Percentiles rank a stretch among this genome's conserved stretches.
Conservation (phyloP, 164 flowering plant species). For the Tetracentron sinense region DNA sequence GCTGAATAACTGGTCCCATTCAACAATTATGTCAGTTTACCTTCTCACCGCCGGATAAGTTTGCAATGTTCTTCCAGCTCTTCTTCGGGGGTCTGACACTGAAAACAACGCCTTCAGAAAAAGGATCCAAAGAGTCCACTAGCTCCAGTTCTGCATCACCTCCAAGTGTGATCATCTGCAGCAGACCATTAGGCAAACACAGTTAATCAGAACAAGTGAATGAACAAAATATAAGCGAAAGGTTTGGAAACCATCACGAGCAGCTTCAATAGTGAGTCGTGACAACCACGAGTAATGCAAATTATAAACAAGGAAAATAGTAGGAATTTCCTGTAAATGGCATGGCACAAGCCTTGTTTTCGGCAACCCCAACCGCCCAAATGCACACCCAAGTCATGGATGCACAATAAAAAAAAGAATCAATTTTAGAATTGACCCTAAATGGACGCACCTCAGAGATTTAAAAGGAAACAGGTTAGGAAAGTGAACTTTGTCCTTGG, state of each 20-base stretch:
- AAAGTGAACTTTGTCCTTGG: too few species aligned
- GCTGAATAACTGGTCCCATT: not conserved
- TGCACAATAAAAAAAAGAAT: too few species aligned
- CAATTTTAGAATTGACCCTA: too few species aligned
- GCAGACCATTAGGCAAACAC: constrained; percentile 1
- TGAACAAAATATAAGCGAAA: not conserved
- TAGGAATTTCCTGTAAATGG: too few species aligned
- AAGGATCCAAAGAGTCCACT: constrained; percentile 98
- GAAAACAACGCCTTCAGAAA: constrained; percentile 98
- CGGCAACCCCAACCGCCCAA: too few species aligned
- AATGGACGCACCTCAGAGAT: too few species aligned
- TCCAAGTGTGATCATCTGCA: constrained; percentile 98
- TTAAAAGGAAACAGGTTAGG: too few species aligned
- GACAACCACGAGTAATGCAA: too few species aligned
- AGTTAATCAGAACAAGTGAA: not conserved
- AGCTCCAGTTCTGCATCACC: constrained; percentile 99
- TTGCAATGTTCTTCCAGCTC: constrained; percentile 99
- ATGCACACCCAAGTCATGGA: too few species aligned
- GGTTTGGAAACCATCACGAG: not conserved
- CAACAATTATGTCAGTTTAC: constrained; percentile 29
- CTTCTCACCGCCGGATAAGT: constrained; percentile 99
- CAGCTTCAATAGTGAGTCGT: too few species aligned
- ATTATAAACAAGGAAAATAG: too few species aligned
- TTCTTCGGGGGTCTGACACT: constrained; percentile 99
- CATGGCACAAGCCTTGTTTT: too few species aligned